Percentiles rank a stretch among this genome's conserved stretches.
Evolutionary conservation across 306 rosid species (phyloP).

Genomic region (Delonix regia): DNA sequence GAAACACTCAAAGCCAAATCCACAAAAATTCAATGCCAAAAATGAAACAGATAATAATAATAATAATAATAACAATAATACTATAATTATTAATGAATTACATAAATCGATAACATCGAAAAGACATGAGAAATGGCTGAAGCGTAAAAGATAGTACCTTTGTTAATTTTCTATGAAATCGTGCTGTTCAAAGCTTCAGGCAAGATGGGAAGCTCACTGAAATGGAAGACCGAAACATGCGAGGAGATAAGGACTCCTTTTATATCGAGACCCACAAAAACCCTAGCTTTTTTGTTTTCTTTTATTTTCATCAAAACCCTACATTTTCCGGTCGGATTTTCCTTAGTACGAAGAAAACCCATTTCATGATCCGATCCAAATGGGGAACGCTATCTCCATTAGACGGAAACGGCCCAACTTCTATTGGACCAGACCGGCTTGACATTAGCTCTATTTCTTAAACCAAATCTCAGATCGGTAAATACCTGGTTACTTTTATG

Average conservation of each 20-base stretch:
- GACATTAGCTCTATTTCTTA: background rate
- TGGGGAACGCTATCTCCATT: background rate
- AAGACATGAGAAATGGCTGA: background rate
- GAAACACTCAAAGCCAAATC: background rate
- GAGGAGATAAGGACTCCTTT: background rate
- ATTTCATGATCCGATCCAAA: background rate
- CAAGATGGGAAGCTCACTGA: background rate
- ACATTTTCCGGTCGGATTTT: background rate
- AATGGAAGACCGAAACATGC: background rate
- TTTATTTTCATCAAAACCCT: background rate
- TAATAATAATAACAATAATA: too few relatives aligned
- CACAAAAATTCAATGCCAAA: background rate
- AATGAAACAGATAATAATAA: background rate
- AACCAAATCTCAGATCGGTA: too few relatives aligned
- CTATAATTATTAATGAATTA: too few relatives aligned
- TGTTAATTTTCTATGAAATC: background rate
- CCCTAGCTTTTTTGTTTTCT: constrained; percentile 1
- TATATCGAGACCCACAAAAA: constrained; percentile 10
- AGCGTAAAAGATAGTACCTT: background rate
- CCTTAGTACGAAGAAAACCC: background rate
- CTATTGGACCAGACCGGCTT: background rate
- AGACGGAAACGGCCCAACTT: background rate
- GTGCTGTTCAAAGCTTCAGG: background rate
- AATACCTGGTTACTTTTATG: too few relatives aligned
- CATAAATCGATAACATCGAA: background rate